A percentile compares a stretch with the other conserved stretches of the same genome.
phyloP scores from a whole-genome alignment of 2,329 filamentous ascomycete genomes.

The Cytospora piceae region DNA sequence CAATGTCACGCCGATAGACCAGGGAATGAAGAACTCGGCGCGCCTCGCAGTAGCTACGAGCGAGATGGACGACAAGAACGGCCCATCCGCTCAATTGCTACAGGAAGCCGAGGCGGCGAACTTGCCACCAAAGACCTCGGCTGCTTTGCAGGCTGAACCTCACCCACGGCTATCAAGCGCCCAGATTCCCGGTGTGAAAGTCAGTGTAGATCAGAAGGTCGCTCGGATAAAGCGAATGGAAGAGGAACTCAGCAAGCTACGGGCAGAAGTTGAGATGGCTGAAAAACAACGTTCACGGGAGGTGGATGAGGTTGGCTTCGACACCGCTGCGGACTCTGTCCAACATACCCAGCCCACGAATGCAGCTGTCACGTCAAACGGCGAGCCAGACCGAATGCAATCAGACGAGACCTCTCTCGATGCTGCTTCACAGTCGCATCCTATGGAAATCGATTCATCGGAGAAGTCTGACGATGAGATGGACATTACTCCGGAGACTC shows the following conservation, averaged over 20 bases:
- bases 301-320: constrained; percentile 39
- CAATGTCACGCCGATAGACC: constrained; percentile 38
- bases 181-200: constrained; percentile 45
- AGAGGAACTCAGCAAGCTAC: constrained; percentile 53
- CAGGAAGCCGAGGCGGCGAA: constrained; percentile 35
- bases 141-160: constrained; percentile 27
- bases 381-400: neutral
- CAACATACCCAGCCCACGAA: neutral
- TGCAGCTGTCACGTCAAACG: neutral
- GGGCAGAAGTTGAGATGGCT: constrained; percentile 50
- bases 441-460: constrained; percentile 34
- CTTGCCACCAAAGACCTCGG: constrained; percentile 36
- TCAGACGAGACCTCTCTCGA: neutral
- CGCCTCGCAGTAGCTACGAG: constrained; percentile 32
- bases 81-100: constrained; percentile 34
- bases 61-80: constrained; percentile 32
- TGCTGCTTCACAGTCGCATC: constrained; percentile 10
- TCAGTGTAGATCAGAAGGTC: constrained; percentile 49
- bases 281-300: constrained; percentile 35
- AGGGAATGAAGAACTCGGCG: constrained; percentile 27
- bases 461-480: constrained; percentile 5
- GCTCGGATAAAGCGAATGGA: constrained; percentile 51
- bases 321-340: constrained; percentile 42
- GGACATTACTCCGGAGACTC: neutral
- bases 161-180: constrained; percentile 44